Conservation (phyloP, 257 asterid species). For the Nicotiana sylvestris region DNA sequence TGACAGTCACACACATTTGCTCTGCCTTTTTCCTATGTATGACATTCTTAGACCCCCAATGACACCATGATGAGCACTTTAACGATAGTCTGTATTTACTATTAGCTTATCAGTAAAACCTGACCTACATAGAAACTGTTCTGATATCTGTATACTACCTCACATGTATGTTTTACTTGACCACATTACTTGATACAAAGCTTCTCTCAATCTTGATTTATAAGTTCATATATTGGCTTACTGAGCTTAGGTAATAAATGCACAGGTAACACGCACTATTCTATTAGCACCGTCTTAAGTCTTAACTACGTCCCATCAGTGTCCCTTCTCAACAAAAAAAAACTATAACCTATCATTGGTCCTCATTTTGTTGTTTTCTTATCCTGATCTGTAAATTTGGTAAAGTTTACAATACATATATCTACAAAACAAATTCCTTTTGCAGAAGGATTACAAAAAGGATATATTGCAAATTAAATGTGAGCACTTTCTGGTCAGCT, state of each 20-base stretch:
- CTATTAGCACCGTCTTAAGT: background rate
- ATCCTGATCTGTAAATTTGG: background rate
- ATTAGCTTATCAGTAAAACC: background rate
- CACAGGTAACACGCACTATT: background rate
- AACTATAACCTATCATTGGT: background rate
- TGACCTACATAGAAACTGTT: background rate
- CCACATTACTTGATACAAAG: background rate
- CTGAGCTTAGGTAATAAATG: background rate
- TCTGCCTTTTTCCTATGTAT: background rate
- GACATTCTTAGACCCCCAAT: background rate
- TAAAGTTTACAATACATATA: background rate
- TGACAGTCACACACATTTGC: background rate
- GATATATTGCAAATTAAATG: constrained; percentile 92
- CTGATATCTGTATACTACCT: background rate
- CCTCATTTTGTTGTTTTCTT: background rate
- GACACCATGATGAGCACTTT: constrained; percentile 4
- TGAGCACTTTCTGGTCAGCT: constrained; percentile 83
- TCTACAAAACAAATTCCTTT: background rate
- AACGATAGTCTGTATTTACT: background rate
- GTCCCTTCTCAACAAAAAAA: too few species aligned
- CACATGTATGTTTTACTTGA: background rate
- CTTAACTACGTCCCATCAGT: background rate
- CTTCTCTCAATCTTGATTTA: background rate
- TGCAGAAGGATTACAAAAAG: constrained; percentile 23
- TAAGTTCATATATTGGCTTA: background rate